Conservation (phyloP, 208 protist genomes). For the Wallacemonas sp. region DNA sequence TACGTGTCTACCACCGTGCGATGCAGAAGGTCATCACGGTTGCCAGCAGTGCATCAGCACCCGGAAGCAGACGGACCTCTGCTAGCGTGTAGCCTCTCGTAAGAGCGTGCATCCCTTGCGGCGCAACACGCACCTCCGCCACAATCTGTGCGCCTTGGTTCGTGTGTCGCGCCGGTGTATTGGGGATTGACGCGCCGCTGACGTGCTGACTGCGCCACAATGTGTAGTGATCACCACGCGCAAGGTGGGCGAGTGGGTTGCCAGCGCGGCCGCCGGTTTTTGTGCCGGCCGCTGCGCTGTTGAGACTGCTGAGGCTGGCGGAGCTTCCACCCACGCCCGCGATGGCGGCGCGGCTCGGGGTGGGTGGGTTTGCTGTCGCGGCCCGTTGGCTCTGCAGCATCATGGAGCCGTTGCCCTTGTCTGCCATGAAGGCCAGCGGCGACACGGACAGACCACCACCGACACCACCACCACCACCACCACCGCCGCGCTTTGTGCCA, state of each 20-base stretch:
- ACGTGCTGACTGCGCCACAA: slow-evolving; percentile 46
- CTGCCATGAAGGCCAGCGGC: slow-evolving; percentile 10
- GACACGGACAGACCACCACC: neutral
- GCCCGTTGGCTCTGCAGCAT: slow-evolving; percentile 5
- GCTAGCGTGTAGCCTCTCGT: slow-evolving; percentile 41
- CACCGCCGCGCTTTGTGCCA: neutral
- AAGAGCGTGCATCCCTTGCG: slow-evolving; percentile 21
- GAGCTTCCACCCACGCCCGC: neutral
- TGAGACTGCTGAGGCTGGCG: slow-evolving; percentile 3
- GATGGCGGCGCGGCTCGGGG: neutral
- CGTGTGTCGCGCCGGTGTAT: slow-evolving; percentile 25
- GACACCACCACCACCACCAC: neutral
- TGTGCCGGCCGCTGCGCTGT: neutral
- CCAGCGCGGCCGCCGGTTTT: neutral
- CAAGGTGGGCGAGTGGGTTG: slow-evolving; percentile 8
- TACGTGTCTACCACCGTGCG: slow-evolving; percentile 41
- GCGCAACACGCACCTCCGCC: slow-evolving; percentile 49
- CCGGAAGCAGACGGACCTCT: slow-evolving; percentile 54
- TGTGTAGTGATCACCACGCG: slow-evolving; percentile 29
- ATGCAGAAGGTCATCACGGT: slow-evolving; percentile 60
- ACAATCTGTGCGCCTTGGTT: slow-evolving; percentile 63
- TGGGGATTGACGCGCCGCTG: slow-evolving; percentile 30
- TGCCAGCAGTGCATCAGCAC: slow-evolving; percentile 71
- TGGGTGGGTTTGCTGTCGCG: neutral
- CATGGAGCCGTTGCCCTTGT: slow-evolving; percentile 10